Evolutionary conservation across 192 early-diverging fungal genomes (phyloP).

Genomic region (Neocallimastix lanati): DNA sequence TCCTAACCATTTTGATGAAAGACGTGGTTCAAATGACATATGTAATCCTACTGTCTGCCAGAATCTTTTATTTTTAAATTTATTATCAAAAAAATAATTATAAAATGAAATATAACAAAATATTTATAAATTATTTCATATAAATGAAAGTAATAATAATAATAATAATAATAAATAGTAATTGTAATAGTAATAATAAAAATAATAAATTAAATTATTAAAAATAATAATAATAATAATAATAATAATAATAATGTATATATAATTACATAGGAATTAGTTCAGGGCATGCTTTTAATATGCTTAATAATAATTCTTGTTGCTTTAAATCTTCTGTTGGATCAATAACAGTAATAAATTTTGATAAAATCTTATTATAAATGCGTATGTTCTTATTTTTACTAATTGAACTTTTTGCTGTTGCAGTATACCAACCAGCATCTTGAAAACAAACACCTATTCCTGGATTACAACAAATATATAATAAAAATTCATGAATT

Average conservation of each 20-base stretch:
- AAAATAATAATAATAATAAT: no score
- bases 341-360: slow-evolving; percentile 33
- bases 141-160: no score
- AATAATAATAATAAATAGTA: no score
- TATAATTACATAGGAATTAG: slow-evolving; percentile 43
- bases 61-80: slow-evolving; percentile 34
- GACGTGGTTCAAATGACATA: slow-evolving; percentile 55
- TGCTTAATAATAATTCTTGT: slow-evolving; percentile 39
- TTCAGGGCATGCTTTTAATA: slow-evolving; percentile 52
- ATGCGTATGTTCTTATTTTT: slow-evolving; percentile 13
- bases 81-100: no score
- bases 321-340: slow-evolving; percentile 47
- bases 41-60: slow-evolving; percentile 26
- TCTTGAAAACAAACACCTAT: slow-evolving; percentile 57
- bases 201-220: no score
- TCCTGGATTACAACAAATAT: slow-evolving; percentile 51
- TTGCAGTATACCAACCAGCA: slow-evolving; percentile 54
- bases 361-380: slow-evolving; percentile 31
- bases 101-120: no score
- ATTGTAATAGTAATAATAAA: no score
- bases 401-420: slow-evolving; percentile 2
- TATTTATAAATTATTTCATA: no score
- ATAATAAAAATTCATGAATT: slow-evolving; percentile 49
- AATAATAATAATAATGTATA: no score
- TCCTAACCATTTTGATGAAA: slow-evolving; percentile 49